These are phyloP conservation scores for Spongospora subterranea DNA, from an alignment of 208 protist genomes.

Conservation along the genomic window DNA sequence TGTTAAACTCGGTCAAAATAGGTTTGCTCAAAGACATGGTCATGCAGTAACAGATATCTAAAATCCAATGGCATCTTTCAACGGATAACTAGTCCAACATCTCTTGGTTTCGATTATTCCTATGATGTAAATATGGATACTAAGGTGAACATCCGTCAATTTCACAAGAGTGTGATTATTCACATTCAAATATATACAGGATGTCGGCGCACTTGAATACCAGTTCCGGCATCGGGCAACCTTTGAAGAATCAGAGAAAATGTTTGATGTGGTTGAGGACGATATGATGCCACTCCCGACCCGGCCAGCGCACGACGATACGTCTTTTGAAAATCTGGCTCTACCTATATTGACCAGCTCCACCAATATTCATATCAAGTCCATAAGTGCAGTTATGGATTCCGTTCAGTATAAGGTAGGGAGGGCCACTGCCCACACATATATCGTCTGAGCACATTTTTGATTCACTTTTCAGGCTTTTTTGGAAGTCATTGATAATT, in stretches of 20 bases:
- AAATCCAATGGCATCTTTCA: conserved; percentile 48
- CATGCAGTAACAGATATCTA: neutral
- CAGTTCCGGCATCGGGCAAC: conserved; percentile 43
- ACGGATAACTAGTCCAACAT: conserved; percentile 24
- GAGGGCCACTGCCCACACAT: too few relatives aligned
- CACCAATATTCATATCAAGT: neutral
- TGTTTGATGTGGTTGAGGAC: neutral
- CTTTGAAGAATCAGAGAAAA: neutral
- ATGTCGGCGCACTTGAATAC: neutral
- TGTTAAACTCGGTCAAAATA: neutral
- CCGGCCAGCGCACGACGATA: neutral
- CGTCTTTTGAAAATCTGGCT: neutral
- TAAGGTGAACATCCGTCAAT: neutral
- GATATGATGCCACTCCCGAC: neutral
- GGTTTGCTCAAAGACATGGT: neutral
- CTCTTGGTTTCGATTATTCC: conserved; percentile 37
- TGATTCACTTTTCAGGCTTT: too few relatives aligned
- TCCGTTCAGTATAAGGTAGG: conserved; percentile 31
- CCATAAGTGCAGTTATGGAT: neutral
- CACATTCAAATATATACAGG: neutral
- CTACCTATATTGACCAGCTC: conserved; percentile 35
- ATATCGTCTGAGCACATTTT: too few relatives aligned
- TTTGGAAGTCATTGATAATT: conserved; percentile 23
- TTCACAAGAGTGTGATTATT: neutral
- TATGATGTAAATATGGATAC: conserved; percentile 53